Evolutionary conservation across 352 stramenopile genomes (phyloP), one percentile per base, ranked within the genome.

Genomic region (Salisapilia sapeloensis): DNA sequence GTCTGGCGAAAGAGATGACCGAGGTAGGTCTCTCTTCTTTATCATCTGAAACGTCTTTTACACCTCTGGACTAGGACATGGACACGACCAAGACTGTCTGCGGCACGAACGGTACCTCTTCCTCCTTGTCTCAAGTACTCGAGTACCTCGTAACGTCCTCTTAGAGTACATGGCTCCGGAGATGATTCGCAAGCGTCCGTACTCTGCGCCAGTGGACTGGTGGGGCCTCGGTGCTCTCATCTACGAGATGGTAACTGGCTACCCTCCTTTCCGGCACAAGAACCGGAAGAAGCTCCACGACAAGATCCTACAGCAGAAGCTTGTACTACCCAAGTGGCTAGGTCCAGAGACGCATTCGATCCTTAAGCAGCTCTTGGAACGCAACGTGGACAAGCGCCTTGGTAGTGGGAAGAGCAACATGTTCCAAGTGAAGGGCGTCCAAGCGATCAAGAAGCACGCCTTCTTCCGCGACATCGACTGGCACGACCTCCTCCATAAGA

Each of bases 341-440:
- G 51, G 70, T 0, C 41, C 71, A 6, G 69, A 87, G 11, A 92
- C 85, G 8, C 92, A 93, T 46, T 97, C 92, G 18, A 77, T 98
- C 29, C 37, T 99, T 12, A 97, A 96, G 57, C 92, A 95, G 24
- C 51, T 99, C 11, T 60, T 99, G 12, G 93, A 98, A 59, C 70
- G 92, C 37, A 96, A 98, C 53, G 83, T 95, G 0, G 71, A 89
- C 32, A 94, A 96, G 44, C 72, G 95, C 15, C 60, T 98, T 4
- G 94, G 92, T 24, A 87, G 79, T 5, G 64, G 86, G 16, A 96
- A 93, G 48, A 86, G 78, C 20, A 98, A 87, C 4, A 98, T 98
- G 90, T 98, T 98, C 61, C 72, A 97, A 49, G 77, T 98, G 14
- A 95, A 95, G 46, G 94, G 94, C 19, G 86, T 98, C 11, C 77